Percentiles rank a stretch among this genome's conserved stretches.
Evolutionary conservation across 2,329 filamentous ascomycete species (phyloP).

Genomic region (Colletotrichum sp.): DNA sequence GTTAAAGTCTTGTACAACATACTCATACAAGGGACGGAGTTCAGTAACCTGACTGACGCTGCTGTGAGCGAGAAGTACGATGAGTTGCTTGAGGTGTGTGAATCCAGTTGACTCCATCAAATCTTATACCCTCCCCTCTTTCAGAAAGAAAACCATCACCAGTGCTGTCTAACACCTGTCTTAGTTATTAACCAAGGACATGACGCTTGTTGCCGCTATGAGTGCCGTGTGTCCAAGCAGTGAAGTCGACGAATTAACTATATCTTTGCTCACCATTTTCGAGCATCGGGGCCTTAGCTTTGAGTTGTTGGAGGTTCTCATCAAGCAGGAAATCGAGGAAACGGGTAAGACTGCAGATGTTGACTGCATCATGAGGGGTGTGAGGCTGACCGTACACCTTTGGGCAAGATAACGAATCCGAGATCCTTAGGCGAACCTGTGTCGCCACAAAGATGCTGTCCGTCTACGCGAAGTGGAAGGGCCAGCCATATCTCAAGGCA

Average conservation of each 20-base stretch:
- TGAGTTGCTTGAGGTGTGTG: constrained; percentile 61
- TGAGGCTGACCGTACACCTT: not conserved
- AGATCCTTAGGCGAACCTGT: constrained; percentile 70
- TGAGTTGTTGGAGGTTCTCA: constrained; percentile 67
- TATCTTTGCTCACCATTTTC: constrained; percentile 73
- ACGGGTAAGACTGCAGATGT: constrained; percentile 49
- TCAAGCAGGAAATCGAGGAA: constrained; percentile 72
- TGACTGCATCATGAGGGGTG: not conserved
- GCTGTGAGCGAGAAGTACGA: constrained; percentile 74
- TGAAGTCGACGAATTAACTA: constrained; percentile 72
- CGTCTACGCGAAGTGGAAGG: constrained; percentile 76
- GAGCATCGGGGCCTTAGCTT: constrained; percentile 69
- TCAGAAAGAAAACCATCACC: not conserved
- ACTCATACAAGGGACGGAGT: constrained; percentile 73
- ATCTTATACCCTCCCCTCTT: not conserved
- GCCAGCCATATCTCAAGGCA: constrained; percentile 63
- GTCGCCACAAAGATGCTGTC: constrained; percentile 77
- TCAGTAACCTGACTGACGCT: constrained; percentile 70
- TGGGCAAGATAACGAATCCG: constrained; percentile 66
- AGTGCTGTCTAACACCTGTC: not conserved
- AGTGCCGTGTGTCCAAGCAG: constrained; percentile 69
- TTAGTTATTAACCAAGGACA: constrained; percentile 65
- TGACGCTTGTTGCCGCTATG: constrained; percentile 67
- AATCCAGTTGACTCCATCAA: not conserved
- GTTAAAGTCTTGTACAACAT: constrained; percentile 75